Conservation (phyloP, 352 stramenopile species). For the Globisporangium recalcitrans region DNA sequence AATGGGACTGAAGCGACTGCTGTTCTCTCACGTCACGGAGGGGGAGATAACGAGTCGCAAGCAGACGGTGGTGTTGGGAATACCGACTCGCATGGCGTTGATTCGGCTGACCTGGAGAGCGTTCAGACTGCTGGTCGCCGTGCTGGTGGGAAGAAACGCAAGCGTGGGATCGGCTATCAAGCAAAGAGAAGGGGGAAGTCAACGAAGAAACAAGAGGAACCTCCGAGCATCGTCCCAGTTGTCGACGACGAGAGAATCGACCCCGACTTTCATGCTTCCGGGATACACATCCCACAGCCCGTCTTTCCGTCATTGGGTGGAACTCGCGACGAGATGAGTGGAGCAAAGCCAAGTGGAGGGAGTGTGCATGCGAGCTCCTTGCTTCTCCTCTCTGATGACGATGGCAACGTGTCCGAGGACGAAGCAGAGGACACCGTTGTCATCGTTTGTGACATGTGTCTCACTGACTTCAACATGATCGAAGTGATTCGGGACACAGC, state of each 20-base stretch:
- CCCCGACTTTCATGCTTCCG: not conserved
- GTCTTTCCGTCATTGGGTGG: not conserved
- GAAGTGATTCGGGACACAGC: slow-evolving; percentile 46
- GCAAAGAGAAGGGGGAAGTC: slow-evolving; percentile 11
- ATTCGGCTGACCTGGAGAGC: not conserved
- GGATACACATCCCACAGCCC: slow-evolving; percentile 13
- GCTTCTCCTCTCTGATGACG: slow-evolving; percentile 39
- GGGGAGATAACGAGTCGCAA: not conserved
- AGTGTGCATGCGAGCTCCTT: slow-evolving; percentile 22
- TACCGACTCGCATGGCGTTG: not conserved
- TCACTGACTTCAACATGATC: slow-evolving; percentile 65
- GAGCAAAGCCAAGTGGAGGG: slow-evolving; percentile 20
- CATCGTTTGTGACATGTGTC: slow-evolving; percentile 77
- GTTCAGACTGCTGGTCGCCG: not conserved
- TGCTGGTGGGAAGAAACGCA: slow-evolving; percentile 25
- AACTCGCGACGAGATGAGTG: slow-evolving; percentile 2
- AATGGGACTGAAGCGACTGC: not conserved
- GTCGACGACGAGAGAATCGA: not conserved
- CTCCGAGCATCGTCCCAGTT: not conserved
- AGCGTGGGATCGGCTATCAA: slow-evolving; percentile 18
- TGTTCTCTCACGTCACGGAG: not conserved
- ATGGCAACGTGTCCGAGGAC: slow-evolving; percentile 29
- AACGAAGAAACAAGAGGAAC: slow-evolving; percentile 1
- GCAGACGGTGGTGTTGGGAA: not conserved
- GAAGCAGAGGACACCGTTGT: slow-evolving; percentile 38